phyloP scores from a whole-genome alignment of 148 eudicot species.

The Linanthus parryae region DNA sequence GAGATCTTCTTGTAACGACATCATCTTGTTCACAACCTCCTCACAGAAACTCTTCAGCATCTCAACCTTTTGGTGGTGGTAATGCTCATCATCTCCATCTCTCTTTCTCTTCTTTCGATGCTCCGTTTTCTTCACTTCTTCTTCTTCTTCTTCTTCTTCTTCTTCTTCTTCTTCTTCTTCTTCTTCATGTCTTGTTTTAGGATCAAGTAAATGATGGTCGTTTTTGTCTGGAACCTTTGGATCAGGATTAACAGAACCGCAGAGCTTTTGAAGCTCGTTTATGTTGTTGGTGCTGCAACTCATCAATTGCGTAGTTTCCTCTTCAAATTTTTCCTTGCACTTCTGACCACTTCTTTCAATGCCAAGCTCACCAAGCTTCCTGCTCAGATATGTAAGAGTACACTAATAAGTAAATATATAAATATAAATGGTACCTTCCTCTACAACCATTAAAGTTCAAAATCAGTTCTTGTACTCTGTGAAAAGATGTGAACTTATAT shows the following conservation, averaged over 20 bases:
- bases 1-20: constrained; percentile 62
- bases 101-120: constrained; percentile 22
- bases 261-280: constrained; percentile 71
- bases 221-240: too few species aligned
- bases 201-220: too few species aligned
- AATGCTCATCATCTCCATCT: too few species aligned
- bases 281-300: constrained; percentile 37
- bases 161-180: constrained; percentile 7
- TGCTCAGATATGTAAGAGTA: too few species aligned
- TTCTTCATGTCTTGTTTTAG: too few species aligned
- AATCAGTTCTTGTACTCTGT: not conserved
- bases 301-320: constrained; percentile 52
- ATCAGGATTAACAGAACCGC: too few species aligned
- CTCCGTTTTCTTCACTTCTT: constrained; percentile 11
- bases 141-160: constrained; percentile 16
- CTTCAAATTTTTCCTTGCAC: constrained; percentile 83
- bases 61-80: constrained; percentile 46
- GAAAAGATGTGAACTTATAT: not conserved
- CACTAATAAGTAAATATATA: constrained; percentile 24
- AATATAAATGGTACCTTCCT: not conserved
- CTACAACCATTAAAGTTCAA: not conserved
- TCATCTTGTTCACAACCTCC: constrained; percentile 56
- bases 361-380: constrained; percentile 78
- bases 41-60: constrained; percentile 64
- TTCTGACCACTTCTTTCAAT: constrained; percentile 64